phyloP scores from a whole-genome alignment of 1,284 basidiomycete genomes.

The Trametes sp. region DNA sequence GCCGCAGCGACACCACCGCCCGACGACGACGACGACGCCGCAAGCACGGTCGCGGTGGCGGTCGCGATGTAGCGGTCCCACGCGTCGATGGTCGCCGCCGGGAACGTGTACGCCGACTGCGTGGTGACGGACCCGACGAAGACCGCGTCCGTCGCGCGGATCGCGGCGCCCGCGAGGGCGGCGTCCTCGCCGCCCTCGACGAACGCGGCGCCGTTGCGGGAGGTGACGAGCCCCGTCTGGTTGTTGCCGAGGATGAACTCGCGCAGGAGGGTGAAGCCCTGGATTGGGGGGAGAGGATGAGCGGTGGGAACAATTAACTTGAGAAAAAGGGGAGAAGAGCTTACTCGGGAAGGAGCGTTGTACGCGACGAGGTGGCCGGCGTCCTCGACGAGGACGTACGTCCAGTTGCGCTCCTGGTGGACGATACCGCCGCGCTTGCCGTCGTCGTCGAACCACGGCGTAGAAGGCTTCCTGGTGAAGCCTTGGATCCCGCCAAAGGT shows the following conservation, averaged over 20 bases:
- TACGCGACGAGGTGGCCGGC: slow-evolving; percentile 67
- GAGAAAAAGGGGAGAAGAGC: slow-evolving; percentile 28
- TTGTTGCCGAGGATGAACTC: slow-evolving; percentile 38
- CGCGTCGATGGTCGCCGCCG: slow-evolving; percentile 57
- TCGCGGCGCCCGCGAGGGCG: slow-evolving; percentile 26
- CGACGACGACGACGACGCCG: slow-evolving; percentile 2
- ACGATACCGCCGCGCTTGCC: slow-evolving; percentile 71
- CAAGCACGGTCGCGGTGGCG: slow-evolving; percentile 23
- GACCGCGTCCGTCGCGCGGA: slow-evolving; percentile 35
- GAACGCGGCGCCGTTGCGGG: slow-evolving; percentile 13
- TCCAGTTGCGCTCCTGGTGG: slow-evolving; percentile 76
- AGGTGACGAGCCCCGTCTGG: slow-evolving; percentile 34
- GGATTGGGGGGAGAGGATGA: no score
- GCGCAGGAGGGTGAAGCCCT: slow-evolving; percentile 37
- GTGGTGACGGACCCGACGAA: slow-evolving; percentile 36
- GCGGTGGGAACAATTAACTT: neutral
- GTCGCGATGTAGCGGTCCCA: slow-evolving; percentile 53
- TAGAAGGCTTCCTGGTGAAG: slow-evolving; percentile 70
- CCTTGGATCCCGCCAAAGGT: slow-evolving; percentile 79
- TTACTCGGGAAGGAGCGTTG: slow-evolving; percentile 58
- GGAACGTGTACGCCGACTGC: slow-evolving; percentile 36
- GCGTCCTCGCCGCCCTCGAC: slow-evolving; percentile 36
- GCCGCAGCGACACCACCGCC: neutral
- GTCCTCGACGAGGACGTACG: slow-evolving; percentile 63
- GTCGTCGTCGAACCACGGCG: slow-evolving; percentile 67